phyloP scores from a whole-genome alignment of 2,329 filamentous ascomycete species.

The Paracamarosporium sp. region DNA sequence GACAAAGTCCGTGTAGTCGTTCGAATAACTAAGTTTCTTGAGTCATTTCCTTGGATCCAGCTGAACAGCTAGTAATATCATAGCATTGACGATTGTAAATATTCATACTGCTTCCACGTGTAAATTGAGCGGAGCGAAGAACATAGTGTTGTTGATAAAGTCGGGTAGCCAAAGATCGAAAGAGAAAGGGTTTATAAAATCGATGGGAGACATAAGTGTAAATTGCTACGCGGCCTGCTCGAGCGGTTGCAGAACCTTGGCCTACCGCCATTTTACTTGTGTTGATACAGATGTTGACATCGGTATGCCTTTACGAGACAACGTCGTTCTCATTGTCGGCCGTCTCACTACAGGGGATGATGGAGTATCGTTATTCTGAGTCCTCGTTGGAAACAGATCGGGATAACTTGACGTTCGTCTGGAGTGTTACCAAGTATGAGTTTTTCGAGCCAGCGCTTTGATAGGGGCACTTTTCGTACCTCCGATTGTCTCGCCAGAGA shows the following conservation, averaged over 20 bases:
- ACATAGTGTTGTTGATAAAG: not conserved
- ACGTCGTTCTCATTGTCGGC: not conserved
- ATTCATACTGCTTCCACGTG: too few species aligned
- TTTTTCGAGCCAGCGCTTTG: not conserved
- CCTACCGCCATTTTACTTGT: not conserved
- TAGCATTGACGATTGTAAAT: too few species aligned
- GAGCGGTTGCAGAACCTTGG: not conserved
- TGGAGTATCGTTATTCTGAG: not conserved
- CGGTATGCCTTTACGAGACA: not conserved
- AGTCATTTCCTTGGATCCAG: not conserved
- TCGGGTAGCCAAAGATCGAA: not conserved
- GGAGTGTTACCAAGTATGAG: not conserved
- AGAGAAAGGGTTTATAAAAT: not conserved
- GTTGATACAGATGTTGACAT: not conserved
- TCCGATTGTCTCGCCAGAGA: not conserved
- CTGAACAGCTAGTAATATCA: not conserved
- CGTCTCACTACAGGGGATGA: not conserved
- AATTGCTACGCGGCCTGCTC: not conserved
- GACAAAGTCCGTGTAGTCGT: not conserved
- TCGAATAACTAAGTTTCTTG: not conserved
- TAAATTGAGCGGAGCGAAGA: not conserved
- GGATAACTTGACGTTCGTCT: too few species aligned
- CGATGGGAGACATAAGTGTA: not conserved
- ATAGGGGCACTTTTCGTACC: not conserved
- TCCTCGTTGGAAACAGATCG: too few species aligned